Percentiles rank a stretch among this genome's conserved stretches.
Conservation (phyloP, 441 rosid species). For the Croton setiger region DNA sequence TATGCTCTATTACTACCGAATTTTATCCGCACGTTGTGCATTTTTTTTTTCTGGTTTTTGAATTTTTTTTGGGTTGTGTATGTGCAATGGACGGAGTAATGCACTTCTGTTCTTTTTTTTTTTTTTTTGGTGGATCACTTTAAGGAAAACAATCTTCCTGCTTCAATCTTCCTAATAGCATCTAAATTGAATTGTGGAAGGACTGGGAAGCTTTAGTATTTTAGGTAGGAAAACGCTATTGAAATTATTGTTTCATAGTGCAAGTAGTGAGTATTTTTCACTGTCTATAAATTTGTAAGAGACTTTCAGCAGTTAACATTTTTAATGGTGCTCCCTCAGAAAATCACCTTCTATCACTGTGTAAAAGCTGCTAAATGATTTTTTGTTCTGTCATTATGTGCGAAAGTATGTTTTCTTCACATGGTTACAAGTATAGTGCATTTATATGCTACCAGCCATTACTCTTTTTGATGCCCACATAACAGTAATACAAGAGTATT, state of each 20-base stretch:
- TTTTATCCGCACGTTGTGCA: slow-evolving; percentile 5
- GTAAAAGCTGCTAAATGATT: not conserved
- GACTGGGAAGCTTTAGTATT: not conserved
- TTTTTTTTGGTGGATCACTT: not conserved
- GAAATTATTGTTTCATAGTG: not conserved
- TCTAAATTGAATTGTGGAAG: not conserved
- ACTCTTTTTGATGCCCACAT: not conserved
- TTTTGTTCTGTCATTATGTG: not conserved
- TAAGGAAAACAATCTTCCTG: not conserved
- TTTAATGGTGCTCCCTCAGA: not conserved
- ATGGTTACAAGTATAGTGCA: not conserved
- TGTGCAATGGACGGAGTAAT: not conserved
- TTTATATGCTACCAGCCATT: not conserved
- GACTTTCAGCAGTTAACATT: not conserved
- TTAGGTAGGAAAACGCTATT: not conserved
- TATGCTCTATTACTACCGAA: slow-evolving; percentile 14
- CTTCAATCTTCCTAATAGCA: not conserved
- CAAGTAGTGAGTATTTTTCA: not conserved
- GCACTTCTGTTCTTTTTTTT: not conserved
- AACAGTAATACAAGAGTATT: not conserved
- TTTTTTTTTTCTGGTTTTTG: slow-evolving; percentile 18
- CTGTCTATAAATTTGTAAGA: not conserved
- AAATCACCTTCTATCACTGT: not conserved
- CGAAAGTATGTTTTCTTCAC: not conserved
- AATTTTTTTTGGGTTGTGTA: not conserved